These are phyloP conservation scores for Wallacemonas sp. DNA, from an alignment of 208 protist species.

Conservation along the genomic window DNA sequence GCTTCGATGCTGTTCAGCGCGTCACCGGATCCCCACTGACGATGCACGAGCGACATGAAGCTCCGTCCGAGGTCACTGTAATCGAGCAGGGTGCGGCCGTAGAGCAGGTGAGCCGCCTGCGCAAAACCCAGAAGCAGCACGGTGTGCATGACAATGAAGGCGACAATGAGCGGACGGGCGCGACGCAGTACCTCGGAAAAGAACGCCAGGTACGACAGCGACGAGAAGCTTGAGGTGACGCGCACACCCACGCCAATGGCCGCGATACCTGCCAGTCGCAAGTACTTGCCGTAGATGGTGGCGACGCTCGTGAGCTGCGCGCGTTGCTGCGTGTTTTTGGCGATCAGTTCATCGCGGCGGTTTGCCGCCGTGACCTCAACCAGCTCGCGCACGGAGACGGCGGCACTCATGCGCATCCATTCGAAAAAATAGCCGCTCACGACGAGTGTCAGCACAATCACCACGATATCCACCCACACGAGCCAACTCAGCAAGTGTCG, in stretches of 20 bases:
- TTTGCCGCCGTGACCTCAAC: conserved; percentile 11
- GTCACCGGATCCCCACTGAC: conserved; percentile 4
- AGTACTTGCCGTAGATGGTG: conserved; percentile 8
- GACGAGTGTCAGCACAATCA: conserved; percentile 5
- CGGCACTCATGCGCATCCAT: conserved; percentile 7
- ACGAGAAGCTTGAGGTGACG: neutral
- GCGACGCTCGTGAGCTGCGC: neutral
- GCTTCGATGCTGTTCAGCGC: neutral
- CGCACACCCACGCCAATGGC: conserved; percentile 22
- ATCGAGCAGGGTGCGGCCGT: conserved; percentile 9
- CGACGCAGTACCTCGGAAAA: neutral
- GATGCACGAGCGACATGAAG: conserved; percentile 6
- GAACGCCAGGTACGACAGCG: conserved; percentile 4
- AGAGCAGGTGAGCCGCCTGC: conserved; percentile 17
- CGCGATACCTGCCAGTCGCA: conserved; percentile 23
- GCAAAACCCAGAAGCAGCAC: conserved; percentile 8
- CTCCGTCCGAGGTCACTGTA: neutral
- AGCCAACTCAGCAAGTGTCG: neutral
- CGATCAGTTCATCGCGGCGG: neutral
- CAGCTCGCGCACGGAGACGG: conserved; percentile 1
- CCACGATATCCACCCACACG: conserved; percentile 16
- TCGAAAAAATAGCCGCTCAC: conserved; percentile 8
- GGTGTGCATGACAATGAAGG: conserved; percentile 4
- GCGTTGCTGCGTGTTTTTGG: conserved; percentile 3
- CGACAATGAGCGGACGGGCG: conserved; percentile 5